phyloP scores from a whole-genome alignment of 2,329 filamentous ascomycete species.

The Sporothrix pseudoabietina region DNA sequence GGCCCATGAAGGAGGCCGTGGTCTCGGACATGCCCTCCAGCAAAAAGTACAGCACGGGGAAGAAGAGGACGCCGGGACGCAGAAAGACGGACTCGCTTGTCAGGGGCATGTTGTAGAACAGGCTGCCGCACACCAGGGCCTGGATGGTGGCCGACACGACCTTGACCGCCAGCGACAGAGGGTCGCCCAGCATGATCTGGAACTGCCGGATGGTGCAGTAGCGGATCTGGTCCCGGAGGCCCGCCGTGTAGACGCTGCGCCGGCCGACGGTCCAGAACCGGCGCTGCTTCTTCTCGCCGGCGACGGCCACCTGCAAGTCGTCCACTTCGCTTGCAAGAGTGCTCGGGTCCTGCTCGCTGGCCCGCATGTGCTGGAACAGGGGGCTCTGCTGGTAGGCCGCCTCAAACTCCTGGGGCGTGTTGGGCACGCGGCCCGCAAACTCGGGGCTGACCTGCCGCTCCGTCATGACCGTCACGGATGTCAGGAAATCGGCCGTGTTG shows the following conservation, averaged over 20 bases:
- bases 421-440: slow-evolving; percentile 53
- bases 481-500: slow-evolving; percentile 72
- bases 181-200: slow-evolving; percentile 77
- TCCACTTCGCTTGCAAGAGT: slow-evolving; percentile 36
- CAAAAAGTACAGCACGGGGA: slow-evolving; percentile 56
- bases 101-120: slow-evolving; percentile 69
- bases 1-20: slow-evolving; percentile 56
- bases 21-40: slow-evolving; percentile 76
- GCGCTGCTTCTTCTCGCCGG: slow-evolving; percentile 26
- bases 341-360: slow-evolving; percentile 57
- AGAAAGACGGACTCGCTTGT: slow-evolving; percentile 66
- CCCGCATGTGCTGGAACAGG: slow-evolving; percentile 48
- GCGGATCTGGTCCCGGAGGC: slow-evolving; percentile 69
- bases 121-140: slow-evolving; percentile 71
- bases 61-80: slow-evolving; percentile 53
- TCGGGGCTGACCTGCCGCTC: slow-evolving; percentile 56
- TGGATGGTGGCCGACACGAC: slow-evolving; percentile 77
- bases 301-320: slow-evolving; percentile 21
- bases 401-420: slow-evolving; percentile 65
- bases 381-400: slow-evolving; percentile 54
- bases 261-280: slow-evolving; percentile 19
- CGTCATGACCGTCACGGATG: slow-evolving; percentile 64
- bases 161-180: slow-evolving; percentile 74
- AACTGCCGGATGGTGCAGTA: slow-evolving; percentile 72
- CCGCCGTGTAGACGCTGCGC: slow-evolving; percentile 65